Conservation (phyloP, 192 early-diverging fungal genomes). For the Funneliformis mosseae region DNA sequence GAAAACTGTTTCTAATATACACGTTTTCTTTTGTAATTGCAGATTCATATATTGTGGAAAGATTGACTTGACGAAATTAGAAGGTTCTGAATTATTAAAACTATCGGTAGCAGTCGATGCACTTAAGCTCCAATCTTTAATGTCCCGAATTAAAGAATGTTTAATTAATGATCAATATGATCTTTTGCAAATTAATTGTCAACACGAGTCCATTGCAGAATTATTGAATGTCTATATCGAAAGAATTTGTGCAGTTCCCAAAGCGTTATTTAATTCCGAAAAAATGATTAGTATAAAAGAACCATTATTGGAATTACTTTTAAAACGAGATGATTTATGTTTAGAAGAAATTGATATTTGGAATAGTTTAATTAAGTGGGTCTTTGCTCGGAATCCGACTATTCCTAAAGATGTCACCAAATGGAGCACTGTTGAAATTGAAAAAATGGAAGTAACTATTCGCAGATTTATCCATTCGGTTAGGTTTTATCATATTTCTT, state of each 20-base stretch:
- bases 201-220: not conserved
- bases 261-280: not conserved
- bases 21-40: too few relatives aligned
- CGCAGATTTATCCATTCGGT: too few relatives aligned
- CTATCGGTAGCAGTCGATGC: not conserved
- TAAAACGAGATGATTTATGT: too few relatives aligned
- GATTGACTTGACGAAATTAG: not conserved
- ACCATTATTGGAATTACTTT: not conserved
- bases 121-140: not conserved
- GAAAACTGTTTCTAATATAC: too few relatives aligned
- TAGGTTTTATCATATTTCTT: too few relatives aligned
- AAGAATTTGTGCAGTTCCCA: not conserved
- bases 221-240: not conserved
- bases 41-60: conserved; percentile 1
- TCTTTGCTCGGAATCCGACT: not conserved
- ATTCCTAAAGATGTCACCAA: not conserved
- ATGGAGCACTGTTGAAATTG: too few relatives aligned
- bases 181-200: not conserved
- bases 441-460: not conserved
- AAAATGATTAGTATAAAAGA: too few relatives aligned
- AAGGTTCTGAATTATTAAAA: not conserved
- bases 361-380: not conserved
- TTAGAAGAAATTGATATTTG: conserved; percentile 7
- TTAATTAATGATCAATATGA: not conserved
- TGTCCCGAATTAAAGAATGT: not conserved